Percentiles rank a stretch among this genome's conserved stretches.
Conservation (phyloP, 1,284 basidiomycete species). For the Cutaneotrichosporon dermatis region DNA sequence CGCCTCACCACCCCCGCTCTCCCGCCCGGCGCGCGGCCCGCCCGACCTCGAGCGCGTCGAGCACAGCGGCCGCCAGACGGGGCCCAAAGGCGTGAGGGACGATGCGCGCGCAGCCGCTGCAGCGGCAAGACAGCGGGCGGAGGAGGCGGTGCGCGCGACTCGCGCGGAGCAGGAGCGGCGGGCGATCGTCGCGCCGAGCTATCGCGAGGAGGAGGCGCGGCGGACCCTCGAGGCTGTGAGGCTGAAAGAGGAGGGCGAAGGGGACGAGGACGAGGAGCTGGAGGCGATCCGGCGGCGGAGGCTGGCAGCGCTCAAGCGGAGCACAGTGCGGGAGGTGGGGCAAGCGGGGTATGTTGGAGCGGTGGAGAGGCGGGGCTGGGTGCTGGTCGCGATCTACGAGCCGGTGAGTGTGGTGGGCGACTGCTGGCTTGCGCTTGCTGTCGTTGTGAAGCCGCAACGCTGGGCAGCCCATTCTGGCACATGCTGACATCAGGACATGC, state of each 20-base stretch:
- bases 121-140: constrained; percentile 4
- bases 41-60: background rate
- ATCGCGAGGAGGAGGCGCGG: constrained; percentile 30
- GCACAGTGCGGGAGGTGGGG: constrained; percentile 38
- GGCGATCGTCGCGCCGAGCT: constrained; percentile 29
- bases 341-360: constrained; percentile 35
- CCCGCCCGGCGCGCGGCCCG: background rate
- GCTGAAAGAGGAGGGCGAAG: constrained; percentile 1
- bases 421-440: no score
- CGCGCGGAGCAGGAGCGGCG: constrained; percentile 20
- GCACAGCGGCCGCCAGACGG: constrained; percentile 31
- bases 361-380: constrained; percentile 42
- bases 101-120: constrained; percentile 27
- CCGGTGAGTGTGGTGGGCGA: constrained; percentile 42
- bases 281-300: constrained; percentile 9
- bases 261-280: constrained; percentile 19
- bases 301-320: constrained; percentile 17
- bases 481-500: constrained; percentile 28
- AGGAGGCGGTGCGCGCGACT: background rate
- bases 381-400: constrained; percentile 43
- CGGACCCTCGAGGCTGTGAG: background rate
- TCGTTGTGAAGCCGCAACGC: no score
- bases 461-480: background rate
- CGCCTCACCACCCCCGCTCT: background rate
- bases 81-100: constrained; percentile 44